Evolutionary conservation across 2,329 filamentous ascomycete species (phyloP).

Genomic region (Mariannaea sp.): DNA sequence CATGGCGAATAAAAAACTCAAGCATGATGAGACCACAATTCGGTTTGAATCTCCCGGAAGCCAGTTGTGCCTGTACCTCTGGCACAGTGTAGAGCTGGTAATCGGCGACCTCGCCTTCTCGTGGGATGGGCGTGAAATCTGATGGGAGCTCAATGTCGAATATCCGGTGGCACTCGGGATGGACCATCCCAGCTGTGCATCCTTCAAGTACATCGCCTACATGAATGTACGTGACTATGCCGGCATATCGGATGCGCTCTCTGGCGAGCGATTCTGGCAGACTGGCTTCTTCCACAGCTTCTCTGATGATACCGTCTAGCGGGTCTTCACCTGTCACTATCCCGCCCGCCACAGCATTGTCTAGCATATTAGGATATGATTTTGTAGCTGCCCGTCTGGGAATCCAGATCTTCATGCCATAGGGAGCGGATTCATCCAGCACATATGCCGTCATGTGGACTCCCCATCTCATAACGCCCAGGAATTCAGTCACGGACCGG

Average conservation of each 20-base stretch:
- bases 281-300: conserved; percentile 9
- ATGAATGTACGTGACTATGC: conserved; percentile 10
- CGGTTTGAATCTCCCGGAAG: conserved; percentile 2
- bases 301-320: conserved; percentile 5
- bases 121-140: conserved; percentile 2
- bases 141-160: conserved; percentile 8
- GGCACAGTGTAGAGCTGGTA: conserved; percentile 2
- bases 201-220: conserved; percentile 1
- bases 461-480: conserved; percentile 9
- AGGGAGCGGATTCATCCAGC: not conserved
- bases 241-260: not conserved
- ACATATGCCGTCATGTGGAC: conserved; percentile 10
- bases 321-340: conserved; percentile 5
- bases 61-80: conserved; percentile 3
- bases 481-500: conserved; percentile 2
- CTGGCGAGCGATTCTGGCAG: conserved; percentile 4
- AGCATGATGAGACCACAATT: conserved; percentile 14
- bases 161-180: conserved; percentile 8
- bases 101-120: conserved; percentile 10
- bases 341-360: conserved; percentile 6
- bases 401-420: conserved; percentile 9
- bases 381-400: conserved; percentile 6
- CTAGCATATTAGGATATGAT: conserved; percentile 8
- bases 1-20: conserved; percentile 12
- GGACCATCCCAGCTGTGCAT: conserved; percentile 1